Evolutionary conservation across 306 rosid genomes (phyloP).

Genomic region (Vigna radiata): DNA sequence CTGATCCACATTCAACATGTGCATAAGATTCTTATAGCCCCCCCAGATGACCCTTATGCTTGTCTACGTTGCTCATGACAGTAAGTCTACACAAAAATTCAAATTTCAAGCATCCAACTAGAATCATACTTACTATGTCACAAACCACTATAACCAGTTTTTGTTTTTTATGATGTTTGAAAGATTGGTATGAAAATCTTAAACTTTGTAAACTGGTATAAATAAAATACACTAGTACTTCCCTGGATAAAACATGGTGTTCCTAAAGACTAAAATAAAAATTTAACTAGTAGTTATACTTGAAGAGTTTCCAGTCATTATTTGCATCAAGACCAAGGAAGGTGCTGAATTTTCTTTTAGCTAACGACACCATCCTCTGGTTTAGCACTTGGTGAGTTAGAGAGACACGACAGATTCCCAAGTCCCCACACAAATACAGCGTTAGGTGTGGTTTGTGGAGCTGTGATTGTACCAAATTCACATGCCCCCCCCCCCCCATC

Average conservation of each 20-base stretch:
- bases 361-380: slow-evolving; percentile 36
- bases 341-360: slow-evolving; percentile 6
- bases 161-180: background rate
- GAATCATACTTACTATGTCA: background rate
- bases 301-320: too few relatives aligned
- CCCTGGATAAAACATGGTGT: too few relatives aligned
- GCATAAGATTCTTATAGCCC: slow-evolving; percentile 42
- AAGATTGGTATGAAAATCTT: too few relatives aligned
- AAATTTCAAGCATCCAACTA: background rate
- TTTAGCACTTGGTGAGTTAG: slow-evolving; percentile 8
- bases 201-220: too few relatives aligned
- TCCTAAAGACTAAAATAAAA: too few relatives aligned
- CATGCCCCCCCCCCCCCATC: slow-evolving; percentile 36
- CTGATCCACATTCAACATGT: slow-evolving; percentile 40
- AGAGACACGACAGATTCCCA: slow-evolving; percentile 51
- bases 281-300: too few relatives aligned
- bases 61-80: slow-evolving; percentile 21
- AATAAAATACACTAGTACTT: too few relatives aligned
- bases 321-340: slow-evolving; percentile 41
- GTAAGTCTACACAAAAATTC: background rate
- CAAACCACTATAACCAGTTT: background rate
- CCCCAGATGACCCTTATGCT: slow-evolving; percentile 1
- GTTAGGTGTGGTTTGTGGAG: slow-evolving; percentile 37
- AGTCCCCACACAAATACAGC: slow-evolving; percentile 60
- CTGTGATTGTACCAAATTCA: slow-evolving; percentile 49